These are phyloP conservation scores for Helenozyma baotianmanensis DNA, from an alignment of 805 yeast genomes.

Conservation along the genomic window DNA sequence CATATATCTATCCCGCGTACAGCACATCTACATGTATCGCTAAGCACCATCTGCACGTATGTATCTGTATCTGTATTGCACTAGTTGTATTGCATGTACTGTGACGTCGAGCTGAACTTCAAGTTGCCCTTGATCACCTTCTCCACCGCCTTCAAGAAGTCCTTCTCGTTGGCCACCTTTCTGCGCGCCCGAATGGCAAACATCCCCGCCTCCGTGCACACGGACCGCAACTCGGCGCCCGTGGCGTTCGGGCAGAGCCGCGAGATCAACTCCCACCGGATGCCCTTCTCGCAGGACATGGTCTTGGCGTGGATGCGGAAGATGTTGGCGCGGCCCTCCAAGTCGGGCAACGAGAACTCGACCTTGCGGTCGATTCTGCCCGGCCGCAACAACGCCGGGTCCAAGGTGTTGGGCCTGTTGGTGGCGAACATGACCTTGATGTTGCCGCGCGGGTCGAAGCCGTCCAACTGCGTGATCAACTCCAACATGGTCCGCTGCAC, in stretches of 20 bases:
- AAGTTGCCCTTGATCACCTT: slow-evolving; percentile 98
- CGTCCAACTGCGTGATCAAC: slow-evolving; percentile 94
- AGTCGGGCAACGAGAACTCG: slow-evolving; percentile 92
- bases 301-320: slow-evolving; percentile 96
- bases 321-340: slow-evolving; percentile 97
- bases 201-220: slow-evolving; percentile 99
- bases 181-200: slow-evolving; percentile 98
- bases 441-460: slow-evolving; percentile 98
- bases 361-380: slow-evolving; percentile 99
- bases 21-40: too few species aligned
- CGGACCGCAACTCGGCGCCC: slow-evolving; percentile 98
- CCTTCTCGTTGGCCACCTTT: slow-evolving; percentile 97
- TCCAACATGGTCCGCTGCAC: slow-evolving; percentile 99
- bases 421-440: slow-evolving; percentile 99
- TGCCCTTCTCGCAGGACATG: slow-evolving; percentile 96
- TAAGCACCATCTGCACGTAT: too few species aligned
- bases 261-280: slow-evolving; percentile 97
- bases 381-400: slow-evolving; percentile 95
- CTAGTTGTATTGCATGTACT: slow-evolving; percentile 96
- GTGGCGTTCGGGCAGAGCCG: slow-evolving; percentile 97
- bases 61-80: too few species aligned
- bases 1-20: too few species aligned
- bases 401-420: slow-evolving; percentile 95
- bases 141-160: slow-evolving; percentile 94
- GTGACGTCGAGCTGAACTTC: slow-evolving; percentile 94